A percentile compares a stretch with the other conserved stretches of the same genome.
These are phyloP conservation scores for Yamadazyma philogaea DNA, from an alignment of 805 yeast genomes.

Conservation along the genomic window DNA sequence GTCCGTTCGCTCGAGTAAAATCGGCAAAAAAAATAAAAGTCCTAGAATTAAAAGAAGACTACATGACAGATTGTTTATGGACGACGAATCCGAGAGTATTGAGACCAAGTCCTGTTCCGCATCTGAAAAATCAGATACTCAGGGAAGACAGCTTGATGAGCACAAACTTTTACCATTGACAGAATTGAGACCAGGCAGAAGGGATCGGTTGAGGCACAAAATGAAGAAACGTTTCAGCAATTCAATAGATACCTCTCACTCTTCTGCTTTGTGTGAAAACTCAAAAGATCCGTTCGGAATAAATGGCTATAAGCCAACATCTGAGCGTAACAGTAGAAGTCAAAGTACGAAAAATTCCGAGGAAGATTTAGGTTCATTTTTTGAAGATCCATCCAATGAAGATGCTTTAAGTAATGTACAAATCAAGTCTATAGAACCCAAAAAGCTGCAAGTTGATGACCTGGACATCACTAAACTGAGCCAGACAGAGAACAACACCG, in stretches of 20 bases:
- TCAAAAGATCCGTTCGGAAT: conserved; percentile 1
- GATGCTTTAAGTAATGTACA: conserved; percentile 2
- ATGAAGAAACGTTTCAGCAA: conserved; percentile 7
- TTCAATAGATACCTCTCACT: conserved; percentile 2
- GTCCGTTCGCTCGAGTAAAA: conserved; percentile 6
- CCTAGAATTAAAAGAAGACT: conserved; percentile 17
- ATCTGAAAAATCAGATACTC: background rate
- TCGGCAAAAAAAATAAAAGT: conserved; percentile 1
- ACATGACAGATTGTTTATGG: conserved; percentile 33
- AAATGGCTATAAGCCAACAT: no score
- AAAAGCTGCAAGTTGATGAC: conserved; percentile 1
- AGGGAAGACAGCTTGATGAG: conserved; percentile 1
- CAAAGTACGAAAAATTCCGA: background rate
- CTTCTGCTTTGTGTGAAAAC: conserved; percentile 8
- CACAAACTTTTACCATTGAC: conserved; percentile 6
- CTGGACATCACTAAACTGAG: conserved; percentile 4
- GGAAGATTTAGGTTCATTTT: background rate
- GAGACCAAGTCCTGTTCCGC: background rate
- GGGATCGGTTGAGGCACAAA: conserved; percentile 11
- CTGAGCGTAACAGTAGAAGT: background rate
- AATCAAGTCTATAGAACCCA: conserved; percentile 5
- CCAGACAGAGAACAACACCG: background rate
- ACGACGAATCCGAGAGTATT: conserved; percentile 13
- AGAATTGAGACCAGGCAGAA: conserved; percentile 9
- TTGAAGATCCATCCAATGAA: conserved; percentile 1